Evolutionary conservation across 1,284 basidiomycete species (phyloP).

Genomic region (Tilletia caries): DNA sequence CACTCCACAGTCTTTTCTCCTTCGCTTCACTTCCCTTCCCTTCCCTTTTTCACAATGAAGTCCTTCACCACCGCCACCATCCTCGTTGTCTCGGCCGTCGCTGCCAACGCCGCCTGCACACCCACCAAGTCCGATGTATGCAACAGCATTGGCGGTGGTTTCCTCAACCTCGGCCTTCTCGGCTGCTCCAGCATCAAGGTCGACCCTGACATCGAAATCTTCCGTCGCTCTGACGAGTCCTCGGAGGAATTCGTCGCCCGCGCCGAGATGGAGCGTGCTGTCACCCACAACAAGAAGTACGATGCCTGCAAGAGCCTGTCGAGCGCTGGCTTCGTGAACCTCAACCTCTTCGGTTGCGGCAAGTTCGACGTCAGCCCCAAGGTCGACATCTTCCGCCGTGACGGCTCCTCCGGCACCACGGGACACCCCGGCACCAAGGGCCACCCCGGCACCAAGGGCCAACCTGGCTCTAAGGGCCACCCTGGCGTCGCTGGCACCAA

Average conservation of each 20-base stretch:
- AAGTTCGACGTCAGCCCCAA: neutral
- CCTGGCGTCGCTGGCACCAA: neutral
- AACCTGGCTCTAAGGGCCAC: neutral
- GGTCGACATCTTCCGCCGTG: neutral
- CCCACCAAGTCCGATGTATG: slow-evolving; percentile 8
- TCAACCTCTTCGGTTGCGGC: slow-evolving; percentile 13
- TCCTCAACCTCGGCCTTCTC: slow-evolving; percentile 13
- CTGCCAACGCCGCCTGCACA: neutral
- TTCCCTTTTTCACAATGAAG: neutral
- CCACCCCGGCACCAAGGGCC: neutral
- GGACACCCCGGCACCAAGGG: neutral
- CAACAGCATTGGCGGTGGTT: too few species aligned
- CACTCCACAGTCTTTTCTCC: neutral
- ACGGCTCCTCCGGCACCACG: neutral
- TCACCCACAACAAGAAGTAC: neutral
- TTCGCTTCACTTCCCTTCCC: neutral
- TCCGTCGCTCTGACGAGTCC: neutral
- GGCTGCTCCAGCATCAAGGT: slow-evolving; percentile 9
- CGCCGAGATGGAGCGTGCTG: slow-evolving; percentile 12
- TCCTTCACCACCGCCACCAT: slow-evolving; percentile 6
- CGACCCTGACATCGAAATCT: slow-evolving; percentile 9
- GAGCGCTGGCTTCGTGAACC: slow-evolving; percentile 2
- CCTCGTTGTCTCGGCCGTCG: slow-evolving; percentile 5
- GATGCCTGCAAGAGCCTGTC: neutral
- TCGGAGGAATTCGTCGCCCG: slow-evolving; percentile 8